These are phyloP conservation scores for Arabidopsis lyrata DNA, from an alignment of 441 rosid species.

Conservation along the genomic window DNA sequence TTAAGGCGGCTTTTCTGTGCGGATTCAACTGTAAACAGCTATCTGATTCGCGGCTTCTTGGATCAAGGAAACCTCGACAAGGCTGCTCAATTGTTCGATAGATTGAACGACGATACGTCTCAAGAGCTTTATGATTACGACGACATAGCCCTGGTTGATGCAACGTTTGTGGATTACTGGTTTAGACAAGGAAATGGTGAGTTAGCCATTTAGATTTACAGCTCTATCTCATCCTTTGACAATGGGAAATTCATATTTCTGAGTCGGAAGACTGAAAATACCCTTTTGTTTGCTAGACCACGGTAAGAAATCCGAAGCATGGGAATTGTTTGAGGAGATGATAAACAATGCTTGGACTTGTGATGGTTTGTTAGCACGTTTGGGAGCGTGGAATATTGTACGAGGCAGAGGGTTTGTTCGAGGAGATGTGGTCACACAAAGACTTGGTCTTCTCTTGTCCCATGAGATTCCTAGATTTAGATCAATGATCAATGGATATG, in stretches of 20 bases:
- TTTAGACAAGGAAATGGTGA: neutral
- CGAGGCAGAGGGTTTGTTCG: slow-evolving; percentile 62
- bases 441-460: slow-evolving; percentile 31
- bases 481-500: neutral
- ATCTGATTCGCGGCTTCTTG: neutral
- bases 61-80: neutral
- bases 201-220: neutral
- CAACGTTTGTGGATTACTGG: neutral
- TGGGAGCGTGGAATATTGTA: slow-evolving; percentile 57
- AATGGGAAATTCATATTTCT: neutral
- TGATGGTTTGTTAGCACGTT: no score
- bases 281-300: slow-evolving; percentile 69
- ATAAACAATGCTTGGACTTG: no score
- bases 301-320: slow-evolving; percentile 61
- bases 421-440: slow-evolving; percentile 53
- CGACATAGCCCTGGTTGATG: neutral
- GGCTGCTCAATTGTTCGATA: neutral
- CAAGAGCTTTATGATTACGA: no score
- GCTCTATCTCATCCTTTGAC: neutral
- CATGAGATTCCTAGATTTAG: neutral
- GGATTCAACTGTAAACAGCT: neutral
- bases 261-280: slow-evolving; percentile 49
- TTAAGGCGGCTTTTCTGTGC: neutral
- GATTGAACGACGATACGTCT: neutral
- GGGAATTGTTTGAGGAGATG: slow-evolving; percentile 67